Percentiles rank a stretch among this genome's conserved stretches.
These are phyloP conservation scores for Apiotrichum mycotoxinovorans DNA, from an alignment of 1,284 basidiomycete genomes.

Conservation along the genomic window DNA sequence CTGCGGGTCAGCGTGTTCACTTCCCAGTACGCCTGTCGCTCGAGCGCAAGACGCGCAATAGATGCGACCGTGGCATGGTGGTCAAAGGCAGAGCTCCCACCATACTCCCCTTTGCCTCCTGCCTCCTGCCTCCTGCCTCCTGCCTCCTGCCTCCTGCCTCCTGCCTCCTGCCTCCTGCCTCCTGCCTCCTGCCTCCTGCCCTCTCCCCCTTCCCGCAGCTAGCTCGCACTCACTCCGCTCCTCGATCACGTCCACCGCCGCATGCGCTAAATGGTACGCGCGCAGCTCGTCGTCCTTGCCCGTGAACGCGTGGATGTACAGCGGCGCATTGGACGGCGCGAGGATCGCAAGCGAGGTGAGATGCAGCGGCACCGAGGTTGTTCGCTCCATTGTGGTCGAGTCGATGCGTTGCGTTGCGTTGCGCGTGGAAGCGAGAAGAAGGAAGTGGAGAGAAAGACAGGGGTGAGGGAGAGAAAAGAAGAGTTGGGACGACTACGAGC, in stretches of 20 bases:
- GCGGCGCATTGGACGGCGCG: constrained; percentile 44
- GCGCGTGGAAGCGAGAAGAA: background rate
- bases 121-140: too few relatives aligned
- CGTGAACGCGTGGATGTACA: constrained; percentile 48
- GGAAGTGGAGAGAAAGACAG: background rate
- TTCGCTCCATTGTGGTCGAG: constrained; percentile 25
- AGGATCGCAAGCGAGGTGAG: constrained; percentile 47
- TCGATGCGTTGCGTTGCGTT: background rate
- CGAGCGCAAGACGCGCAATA: too few relatives aligned
- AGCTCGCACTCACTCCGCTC: constrained; percentile 42
- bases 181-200: too few relatives aligned
- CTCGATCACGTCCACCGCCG: constrained; percentile 49
- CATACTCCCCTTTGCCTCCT: too few relatives aligned
- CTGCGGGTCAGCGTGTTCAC: constrained; percentile 22
- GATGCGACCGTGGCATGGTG: too few relatives aligned
- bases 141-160: too few relatives aligned
- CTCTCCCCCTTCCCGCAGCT: background rate
- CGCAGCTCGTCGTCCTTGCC: constrained; percentile 42
- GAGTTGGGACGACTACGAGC: too few relatives aligned
- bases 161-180: too few relatives aligned
- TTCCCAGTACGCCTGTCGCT: background rate
- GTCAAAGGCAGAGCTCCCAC: too few relatives aligned
- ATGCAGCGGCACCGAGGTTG: constrained; percentile 41
- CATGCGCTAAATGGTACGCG: constrained; percentile 49
- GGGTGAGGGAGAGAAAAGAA: background rate